Base-by-base conservation (phyloP, 352 stramenopile species). In the Phytophthora hybrid region DNA sequence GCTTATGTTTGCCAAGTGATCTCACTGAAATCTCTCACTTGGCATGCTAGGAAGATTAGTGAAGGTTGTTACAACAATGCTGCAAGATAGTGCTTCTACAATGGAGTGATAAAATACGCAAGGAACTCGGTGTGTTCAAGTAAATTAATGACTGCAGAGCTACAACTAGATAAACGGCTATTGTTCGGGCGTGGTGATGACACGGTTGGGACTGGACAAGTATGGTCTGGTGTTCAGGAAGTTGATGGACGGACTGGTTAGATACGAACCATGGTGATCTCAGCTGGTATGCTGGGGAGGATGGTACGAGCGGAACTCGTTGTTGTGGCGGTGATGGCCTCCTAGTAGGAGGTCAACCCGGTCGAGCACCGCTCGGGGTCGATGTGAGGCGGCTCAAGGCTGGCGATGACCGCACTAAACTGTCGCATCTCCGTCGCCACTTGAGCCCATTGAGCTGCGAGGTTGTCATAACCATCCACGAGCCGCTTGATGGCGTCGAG, bases 381-480 rank as follows among this genome's bases (percentile, higher is more conserved):
- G 34, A 60, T 41, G 5, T 32, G 13, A 58, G 52, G 16, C 8
- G 59, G 41, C 54, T 63, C 59, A 13, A 68, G 26, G 4, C 39
- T 49, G 11, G 37, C 19, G 16, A 73, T 68, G 14, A 63, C 46
- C 13, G 26, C 9, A 51, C 49, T 49, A 46, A 73, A 73, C 26
- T 68, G 37, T 5, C 58, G 49, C 29, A 39, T 69, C 29, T 73
- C 52, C 51, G 51, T 63, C 11, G 53, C 41, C 23, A 59, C 59
- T 69, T 69, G 66, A 61, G 52, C 26, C 66, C 66, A 73, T 34
- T 69, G 51, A 16, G 21, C 39, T n/a, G 59, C 59, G 13, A 73
- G 26, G 6, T 37, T 31, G 41, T 69, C 51, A 21, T 73, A 73
- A 16, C 39, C 59, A n/a, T 68, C 66, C 14, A 14, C 58, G 5